Evolutionary conservation across 1,284 basidiomycete species (phyloP).

Genomic region (Ganoderma lingzhi): DNA sequence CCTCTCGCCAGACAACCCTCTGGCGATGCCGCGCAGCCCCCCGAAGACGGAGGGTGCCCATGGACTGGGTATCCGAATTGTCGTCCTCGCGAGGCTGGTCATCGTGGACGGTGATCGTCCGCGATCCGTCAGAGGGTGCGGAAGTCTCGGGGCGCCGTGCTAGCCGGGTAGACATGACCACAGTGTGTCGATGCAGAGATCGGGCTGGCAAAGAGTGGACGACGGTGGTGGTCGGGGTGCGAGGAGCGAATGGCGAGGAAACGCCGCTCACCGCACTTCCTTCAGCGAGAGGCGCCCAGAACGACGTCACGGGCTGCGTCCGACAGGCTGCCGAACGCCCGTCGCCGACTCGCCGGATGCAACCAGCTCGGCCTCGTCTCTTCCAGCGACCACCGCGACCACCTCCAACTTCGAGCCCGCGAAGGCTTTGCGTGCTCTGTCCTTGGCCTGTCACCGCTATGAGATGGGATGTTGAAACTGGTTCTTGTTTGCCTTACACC

Average conservation of each 20-base stretch:
- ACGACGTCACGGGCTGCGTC: constrained; percentile 7
- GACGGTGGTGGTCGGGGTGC: background rate
- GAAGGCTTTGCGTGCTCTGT: background rate
- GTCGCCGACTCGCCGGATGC: background rate
- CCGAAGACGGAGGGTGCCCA: constrained; percentile 63
- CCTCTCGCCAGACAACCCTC: constrained; percentile 79
- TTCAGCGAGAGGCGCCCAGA: background rate
- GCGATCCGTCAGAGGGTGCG: constrained; percentile 61
- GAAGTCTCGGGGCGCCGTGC: constrained; percentile 33
- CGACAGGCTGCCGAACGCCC: background rate
- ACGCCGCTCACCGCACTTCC: background rate
- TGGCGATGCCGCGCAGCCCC: constrained; percentile 54
- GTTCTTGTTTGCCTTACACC: background rate
- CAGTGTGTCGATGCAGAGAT: background rate
- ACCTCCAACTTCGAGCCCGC: background rate
- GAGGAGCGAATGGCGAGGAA: constrained; percentile 10
- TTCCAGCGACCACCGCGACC: background rate
- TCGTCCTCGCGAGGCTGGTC: constrained; percentile 47
- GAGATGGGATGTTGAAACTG: background rate
- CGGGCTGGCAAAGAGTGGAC: background rate
- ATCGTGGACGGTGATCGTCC: constrained; percentile 60
- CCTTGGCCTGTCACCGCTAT: background rate
- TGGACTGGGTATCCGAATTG: constrained; percentile 29
- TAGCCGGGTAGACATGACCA: constrained; percentile 12
- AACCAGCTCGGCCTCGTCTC: background rate